These are phyloP conservation scores for Pseudogymnoascus sp. DNA, from an alignment of 2,329 filamentous ascomycete species.

Conservation along the genomic window DNA sequence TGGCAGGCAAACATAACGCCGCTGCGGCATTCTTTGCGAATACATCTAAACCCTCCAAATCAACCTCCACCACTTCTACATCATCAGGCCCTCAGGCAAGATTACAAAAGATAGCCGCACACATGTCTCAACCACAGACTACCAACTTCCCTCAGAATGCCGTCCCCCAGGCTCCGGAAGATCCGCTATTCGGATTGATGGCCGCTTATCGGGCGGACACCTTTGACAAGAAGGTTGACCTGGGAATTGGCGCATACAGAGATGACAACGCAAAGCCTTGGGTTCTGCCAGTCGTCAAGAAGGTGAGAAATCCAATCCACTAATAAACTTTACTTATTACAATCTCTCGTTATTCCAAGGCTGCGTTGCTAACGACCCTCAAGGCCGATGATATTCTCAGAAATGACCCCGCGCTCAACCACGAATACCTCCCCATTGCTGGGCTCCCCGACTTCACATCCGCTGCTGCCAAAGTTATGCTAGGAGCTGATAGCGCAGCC, in stretches of 20 bases:
- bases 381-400: conserved; percentile 87
- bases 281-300: conserved; percentile 92
- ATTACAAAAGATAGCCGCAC: conserved; percentile 55
- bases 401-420: conserved; percentile 83
- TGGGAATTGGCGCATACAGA: conserved; percentile 87
- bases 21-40: neutral
- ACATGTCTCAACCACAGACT: conserved; percentile 49
- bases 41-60: conserved; percentile 10
- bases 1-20: neutral
- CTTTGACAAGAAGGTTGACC: conserved; percentile 74
- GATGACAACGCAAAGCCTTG: conserved; percentile 95
- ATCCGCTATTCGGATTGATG: conserved; percentile 90
- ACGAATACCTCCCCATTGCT: conserved; percentile 96
- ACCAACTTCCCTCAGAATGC: conserved; percentile 67
- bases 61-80: conserved; percentile 11
- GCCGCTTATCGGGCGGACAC: conserved; percentile 76
- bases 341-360: neutral
- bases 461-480: conserved; percentile 83
- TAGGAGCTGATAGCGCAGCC: conserved; percentile 71
- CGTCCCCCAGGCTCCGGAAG: conserved; percentile 86
- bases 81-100: conserved; percentile 38
- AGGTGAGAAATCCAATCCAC: conserved; percentile 50
- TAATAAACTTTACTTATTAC: conserved; percentile 5
- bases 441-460: conserved; percentile 78
- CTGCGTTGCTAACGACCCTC: conserved; percentile 11